Conservation (phyloP, 495 filamentous ascomycete genomes). For the Neurospora pannonica region DNA sequence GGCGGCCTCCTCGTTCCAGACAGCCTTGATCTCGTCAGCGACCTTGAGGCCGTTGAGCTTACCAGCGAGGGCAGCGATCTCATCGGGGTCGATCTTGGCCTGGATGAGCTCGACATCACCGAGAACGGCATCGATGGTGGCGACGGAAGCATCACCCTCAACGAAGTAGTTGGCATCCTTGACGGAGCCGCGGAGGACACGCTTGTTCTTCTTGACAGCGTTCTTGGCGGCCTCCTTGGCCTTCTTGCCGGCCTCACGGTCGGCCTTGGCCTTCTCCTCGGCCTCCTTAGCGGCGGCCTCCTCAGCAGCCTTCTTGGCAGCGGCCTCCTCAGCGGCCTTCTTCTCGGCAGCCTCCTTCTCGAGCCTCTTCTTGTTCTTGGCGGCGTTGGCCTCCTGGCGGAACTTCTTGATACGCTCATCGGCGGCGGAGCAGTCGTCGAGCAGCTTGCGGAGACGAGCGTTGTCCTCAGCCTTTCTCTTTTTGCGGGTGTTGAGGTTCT, state of each 20-base stretch:
- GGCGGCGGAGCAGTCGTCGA: conserved; percentile 70
- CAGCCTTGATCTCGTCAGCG: conserved; percentile 56
- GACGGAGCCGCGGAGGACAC: conserved; percentile 79
- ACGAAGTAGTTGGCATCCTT: conserved; percentile 96
- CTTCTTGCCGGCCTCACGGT: conserved; percentile 87
- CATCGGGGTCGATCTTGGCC: conserved; percentile 79
- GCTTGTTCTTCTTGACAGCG: conserved; percentile 98
- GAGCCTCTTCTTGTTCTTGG: conserved; percentile 85
- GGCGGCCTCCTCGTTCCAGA: conserved; percentile 61
- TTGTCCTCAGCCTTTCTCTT: conserved; percentile 99
- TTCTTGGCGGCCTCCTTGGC: conserved; percentile 98
- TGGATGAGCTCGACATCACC: conserved; percentile 82
- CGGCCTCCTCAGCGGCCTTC: conserved; percentile 68
- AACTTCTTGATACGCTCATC: conserved; percentile 98
- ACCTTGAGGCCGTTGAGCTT: conserved; percentile 69
- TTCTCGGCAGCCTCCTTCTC: conserved; percentile 90
- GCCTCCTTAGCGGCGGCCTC: conserved; percentile 88
- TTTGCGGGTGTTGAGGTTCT: conserved; percentile 93
- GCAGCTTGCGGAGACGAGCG: conserved; percentile 72
- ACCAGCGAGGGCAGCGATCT: conserved; percentile 67
- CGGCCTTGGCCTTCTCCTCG: conserved; percentile 87
- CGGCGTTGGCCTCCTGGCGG: conserved; percentile 77
- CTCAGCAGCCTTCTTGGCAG: conserved; percentile 70
- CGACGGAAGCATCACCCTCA: conserved; percentile 53
- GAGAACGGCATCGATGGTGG: conserved; percentile 72